A percentile compares a stretch with the other conserved stretches of the same genome.
phyloP scores from a whole-genome alignment of 73 alveolate species.

The Paramecium octaurelia region DNA sequence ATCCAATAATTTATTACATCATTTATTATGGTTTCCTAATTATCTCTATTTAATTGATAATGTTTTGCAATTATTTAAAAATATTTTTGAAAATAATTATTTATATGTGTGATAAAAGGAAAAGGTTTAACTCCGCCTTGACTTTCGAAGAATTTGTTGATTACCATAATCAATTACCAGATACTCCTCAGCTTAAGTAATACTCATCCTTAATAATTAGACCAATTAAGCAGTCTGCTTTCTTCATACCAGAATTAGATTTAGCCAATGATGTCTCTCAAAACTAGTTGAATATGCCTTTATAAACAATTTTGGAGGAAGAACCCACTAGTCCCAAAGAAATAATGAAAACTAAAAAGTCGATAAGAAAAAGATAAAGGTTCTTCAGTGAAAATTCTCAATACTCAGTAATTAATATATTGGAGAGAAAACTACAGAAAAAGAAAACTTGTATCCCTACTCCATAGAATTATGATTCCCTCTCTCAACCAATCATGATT shows the following conservation, averaged over 20 bases:
- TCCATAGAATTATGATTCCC: neutral
- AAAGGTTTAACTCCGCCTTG: neutral
- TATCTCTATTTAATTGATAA: neutral
- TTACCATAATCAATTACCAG: neutral
- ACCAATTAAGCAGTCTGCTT: neutral
- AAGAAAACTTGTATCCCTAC: neutral
- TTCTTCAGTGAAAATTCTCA: neutral
- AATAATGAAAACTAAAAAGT: neutral
- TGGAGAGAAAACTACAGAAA: neutral
- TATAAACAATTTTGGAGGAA: neutral
- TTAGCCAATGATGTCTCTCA: neutral
- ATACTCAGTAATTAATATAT: neutral
- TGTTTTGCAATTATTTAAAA: neutral
- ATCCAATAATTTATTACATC: neutral
- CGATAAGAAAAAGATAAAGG: neutral
- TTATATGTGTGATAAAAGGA: slow-evolving; percentile 9
- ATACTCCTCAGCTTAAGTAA: neutral
- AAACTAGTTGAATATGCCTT: neutral
- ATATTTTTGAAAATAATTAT: slow-evolving; percentile 6
- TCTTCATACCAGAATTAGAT: neutral
- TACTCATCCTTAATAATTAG: neutral
- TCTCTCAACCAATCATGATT: neutral
- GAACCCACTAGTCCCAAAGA: neutral
- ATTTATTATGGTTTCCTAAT: neutral
- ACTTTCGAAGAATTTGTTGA: slow-evolving; percentile 6